A percentile compares a stretch with the other conserved stretches of the same genome.
Conservation (phyloP, 1,139 yeast genomes). For the Hyphopichia pseudoburtonii region DNA sequence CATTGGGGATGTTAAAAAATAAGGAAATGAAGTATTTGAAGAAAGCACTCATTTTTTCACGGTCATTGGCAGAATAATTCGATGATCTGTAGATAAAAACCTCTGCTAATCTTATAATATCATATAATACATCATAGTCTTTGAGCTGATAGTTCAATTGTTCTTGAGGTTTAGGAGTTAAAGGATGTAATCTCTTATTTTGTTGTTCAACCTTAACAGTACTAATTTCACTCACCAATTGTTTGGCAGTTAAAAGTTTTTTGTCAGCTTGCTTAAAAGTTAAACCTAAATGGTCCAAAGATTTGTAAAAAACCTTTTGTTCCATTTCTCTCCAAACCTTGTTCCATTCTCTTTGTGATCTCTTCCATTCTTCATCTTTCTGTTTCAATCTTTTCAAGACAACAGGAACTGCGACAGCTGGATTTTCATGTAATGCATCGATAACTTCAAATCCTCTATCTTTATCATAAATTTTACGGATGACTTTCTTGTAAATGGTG, state of each 20-base stretch:
- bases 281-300: slow-evolving; percentile 91
- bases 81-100: slow-evolving; percentile 70
- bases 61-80: slow-evolving; percentile 77
- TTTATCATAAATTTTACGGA: slow-evolving; percentile 88
- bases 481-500: slow-evolving; percentile 90
- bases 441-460: slow-evolving; percentile 95
- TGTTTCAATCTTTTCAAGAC: slow-evolving; percentile 90
- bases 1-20: slow-evolving; percentile 59
- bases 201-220: slow-evolving; percentile 90
- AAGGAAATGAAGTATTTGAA: slow-evolving; percentile 67
- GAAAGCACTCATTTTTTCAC: slow-evolving; percentile 73
- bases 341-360: slow-evolving; percentile 98
- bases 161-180: slow-evolving; percentile 81
- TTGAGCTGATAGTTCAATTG: slow-evolving; percentile 70
- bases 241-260: slow-evolving; percentile 85
- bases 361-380: slow-evolving; percentile 98
- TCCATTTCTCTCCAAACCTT: slow-evolving; percentile 99
- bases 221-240: slow-evolving; percentile 85
- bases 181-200: slow-evolving; percentile 73
- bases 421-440: slow-evolving; percentile 92
- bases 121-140: slow-evolving; percentile 71
- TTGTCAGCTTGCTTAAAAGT: slow-evolving; percentile 97
- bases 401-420: slow-evolving; percentile 92
- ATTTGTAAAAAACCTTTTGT: slow-evolving; percentile 89
- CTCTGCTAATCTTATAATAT: slow-evolving; percentile 67